Evolutionary conservation across 2,329 filamentous ascomycete species (phyloP), one percentile per base, ranked within the genome.

Genomic region (Calonectria hawksworthii): DNA sequence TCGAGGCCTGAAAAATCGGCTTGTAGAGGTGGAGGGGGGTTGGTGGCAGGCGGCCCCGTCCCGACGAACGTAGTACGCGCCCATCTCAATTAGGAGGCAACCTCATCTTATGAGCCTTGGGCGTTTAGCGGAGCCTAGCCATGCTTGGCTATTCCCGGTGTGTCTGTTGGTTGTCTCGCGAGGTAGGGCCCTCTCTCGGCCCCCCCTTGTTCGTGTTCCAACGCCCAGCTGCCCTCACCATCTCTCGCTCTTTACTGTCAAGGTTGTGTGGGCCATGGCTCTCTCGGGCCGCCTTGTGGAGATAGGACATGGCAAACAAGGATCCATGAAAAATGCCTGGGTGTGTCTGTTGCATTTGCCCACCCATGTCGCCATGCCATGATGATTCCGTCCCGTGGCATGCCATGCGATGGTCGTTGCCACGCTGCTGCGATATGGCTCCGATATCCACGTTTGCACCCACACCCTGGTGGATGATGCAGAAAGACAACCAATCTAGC

Each of bases 251-350:
- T 21, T 61, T 26, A 10, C 30, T 56, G 66, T 69, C 65, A 69
- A 65, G 71, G 71, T 65, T 73, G 65, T 69, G 72, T 69, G 72
- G 72, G 59, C 32, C 61, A 41, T 70, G 72, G 72, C 67, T 67
- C 66, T 73, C 66, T 73, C 72, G 72, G 72, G 72, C 72, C 72
- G 72, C 72, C 72, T 70, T 73, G 67, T 73, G 72, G 72, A 73
- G 72, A 73, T 70, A 28, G 52, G 70, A 70, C 72, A 73, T 69
- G 66, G 65, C 72, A 68, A 68, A 65, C 72, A 51, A 23, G 64
- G 51, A 41, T 68, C n/a, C 21, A 44, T 30, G 66, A 32, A 56
- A 38, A 56, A 52, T 41, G 66, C 34, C 23, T 52, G 64, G n/a
- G 28, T 41, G 47, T 21, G 16, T 38, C 30, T 32, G 30, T 52